These are phyloP conservation scores for Chrysopogon serrulatus DNA, from an alignment of 176 grass and related monocot species.

Conservation along the genomic window DNA sequence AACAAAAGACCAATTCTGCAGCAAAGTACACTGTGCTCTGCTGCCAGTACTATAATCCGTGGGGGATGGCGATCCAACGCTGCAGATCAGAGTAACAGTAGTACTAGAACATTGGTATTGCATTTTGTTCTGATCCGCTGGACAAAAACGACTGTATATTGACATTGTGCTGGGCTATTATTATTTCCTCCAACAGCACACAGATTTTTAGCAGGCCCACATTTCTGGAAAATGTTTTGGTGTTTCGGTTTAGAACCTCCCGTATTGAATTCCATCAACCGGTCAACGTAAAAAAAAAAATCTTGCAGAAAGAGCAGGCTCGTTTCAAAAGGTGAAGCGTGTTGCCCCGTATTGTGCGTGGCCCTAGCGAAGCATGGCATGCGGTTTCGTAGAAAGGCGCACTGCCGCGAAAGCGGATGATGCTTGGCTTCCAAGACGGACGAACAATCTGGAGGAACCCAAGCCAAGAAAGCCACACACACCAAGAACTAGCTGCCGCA, in stretches of 20 bases:
- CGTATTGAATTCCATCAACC: no score
- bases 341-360: no score
- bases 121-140: no score
- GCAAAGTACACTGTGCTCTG: not conserved
- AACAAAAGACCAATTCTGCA: not conserved
- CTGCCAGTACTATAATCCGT: no score
- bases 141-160: no score
- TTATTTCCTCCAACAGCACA: no score
- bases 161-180: not conserved
- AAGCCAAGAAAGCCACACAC: slow-evolving; percentile 17
- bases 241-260: no score
- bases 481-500: not conserved
- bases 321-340: not conserved
- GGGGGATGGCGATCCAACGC: no score
- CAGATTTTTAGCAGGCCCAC: no score
- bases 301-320: not conserved
- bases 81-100: no score
- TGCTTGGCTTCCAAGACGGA: slow-evolving; percentile 55
- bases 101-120: not conserved
- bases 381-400: not conserved
- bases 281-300: no score
- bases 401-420: not conserved
- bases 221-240: no score
- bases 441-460: not conserved
- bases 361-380: not conserved